Percentiles rank a stretch among this genome's conserved stretches.
phyloP scores from a whole-genome alignment of 2,329 filamentous ascomycete genomes.

The Chrysoporthe deuterocubensis region DNA sequence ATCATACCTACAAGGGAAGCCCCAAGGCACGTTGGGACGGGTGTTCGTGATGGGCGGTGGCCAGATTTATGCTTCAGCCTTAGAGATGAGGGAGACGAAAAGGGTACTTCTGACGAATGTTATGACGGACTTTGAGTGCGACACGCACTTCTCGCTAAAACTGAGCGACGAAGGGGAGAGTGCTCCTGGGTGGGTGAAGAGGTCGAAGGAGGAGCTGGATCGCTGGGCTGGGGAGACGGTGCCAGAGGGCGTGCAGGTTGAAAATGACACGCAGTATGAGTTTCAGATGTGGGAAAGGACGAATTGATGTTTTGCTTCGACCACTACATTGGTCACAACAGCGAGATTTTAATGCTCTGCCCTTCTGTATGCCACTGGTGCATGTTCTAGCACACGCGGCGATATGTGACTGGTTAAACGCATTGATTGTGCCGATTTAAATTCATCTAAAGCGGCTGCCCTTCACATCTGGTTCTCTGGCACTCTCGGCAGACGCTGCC shows the following conservation, averaged over 20 bases:
- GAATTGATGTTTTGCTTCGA: constrained; percentile 28
- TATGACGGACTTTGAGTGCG: constrained; percentile 71
- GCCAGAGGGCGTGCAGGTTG: constrained; percentile 59
- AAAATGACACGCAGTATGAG: constrained; percentile 68
- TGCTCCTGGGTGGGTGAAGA: constrained; percentile 56
- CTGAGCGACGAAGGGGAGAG: constrained; percentile 44
- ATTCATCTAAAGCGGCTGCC: constrained; percentile 20
- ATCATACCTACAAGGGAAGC: constrained; percentile 46
- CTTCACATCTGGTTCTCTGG: constrained; percentile 31
- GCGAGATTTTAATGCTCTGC: constrained; percentile 20
- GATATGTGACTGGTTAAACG: not conserved
- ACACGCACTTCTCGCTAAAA: constrained; percentile 72
- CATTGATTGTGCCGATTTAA: too few relatives aligned
- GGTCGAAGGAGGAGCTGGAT: constrained; percentile 56
- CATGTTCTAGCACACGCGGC: too few relatives aligned
- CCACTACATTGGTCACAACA: constrained; percentile 8
- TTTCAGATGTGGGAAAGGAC: constrained; percentile 75
- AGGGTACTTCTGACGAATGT: constrained; percentile 74
- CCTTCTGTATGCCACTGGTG: not conserved
- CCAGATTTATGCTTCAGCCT: constrained; percentile 77
- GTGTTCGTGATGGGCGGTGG: constrained; percentile 90
- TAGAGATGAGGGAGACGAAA: constrained; percentile 61
- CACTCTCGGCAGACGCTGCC: constrained; percentile 29
- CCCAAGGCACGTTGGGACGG: constrained; percentile 49
- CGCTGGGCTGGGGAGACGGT: constrained; percentile 70